Evolutionary conservation across 2,329 filamentous ascomycete genomes (phyloP), one percentile per base, ranked within the genome.

Genomic region (Aspergillus novofumigatus): DNA sequence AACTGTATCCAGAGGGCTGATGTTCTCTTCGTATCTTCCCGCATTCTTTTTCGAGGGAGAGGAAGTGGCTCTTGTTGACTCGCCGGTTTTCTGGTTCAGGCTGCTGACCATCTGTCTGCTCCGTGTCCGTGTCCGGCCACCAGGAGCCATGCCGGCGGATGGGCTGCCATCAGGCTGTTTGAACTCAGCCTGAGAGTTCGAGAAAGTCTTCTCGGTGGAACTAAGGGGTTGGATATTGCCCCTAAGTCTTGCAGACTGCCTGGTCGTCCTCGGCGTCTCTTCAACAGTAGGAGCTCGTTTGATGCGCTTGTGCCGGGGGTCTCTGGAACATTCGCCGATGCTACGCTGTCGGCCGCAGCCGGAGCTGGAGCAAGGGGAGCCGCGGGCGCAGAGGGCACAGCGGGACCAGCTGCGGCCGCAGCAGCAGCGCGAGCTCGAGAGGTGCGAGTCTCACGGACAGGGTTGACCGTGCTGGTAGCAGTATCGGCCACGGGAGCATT

Each of bases 241-340:
- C 57, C 67, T 71, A 14, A 72, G 58, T 56, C 72, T 67, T 32
- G 71, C 66, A 14, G 73, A 75, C 57, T 70, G 67, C 47, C 73
- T 68, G 21, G 71, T 72, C 26, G 71, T 68, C 45, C 68, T 62
- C 14, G 67, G 70, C 3, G 68, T 69, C 58, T 74, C 72, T 47
- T 70, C 66, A 20, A 65, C 65, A 32, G 66, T 54, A 53, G 65
- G 52, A 8, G 61, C 61, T 17, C 71, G 66, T 59, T 69, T 70
- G n/a, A 67, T 62, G 49, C 72, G 72, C 48, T 70, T 72, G 26
- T 60, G 49, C 47, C 67, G 69, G 28, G 72, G 8, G 70, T 71
- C 55, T 71, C 67, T 41, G 67, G 66, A 21, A 57, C 51, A 42
- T 38, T 52, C 10, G 57, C 56, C 14, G 61, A n/a, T 47, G 63